Percentiles rank a stretch among this genome's conserved stretches.
Evolutionary conservation across 1,284 basidiomycete species (phyloP).

Genomic region (Puccinia hordei): DNA sequence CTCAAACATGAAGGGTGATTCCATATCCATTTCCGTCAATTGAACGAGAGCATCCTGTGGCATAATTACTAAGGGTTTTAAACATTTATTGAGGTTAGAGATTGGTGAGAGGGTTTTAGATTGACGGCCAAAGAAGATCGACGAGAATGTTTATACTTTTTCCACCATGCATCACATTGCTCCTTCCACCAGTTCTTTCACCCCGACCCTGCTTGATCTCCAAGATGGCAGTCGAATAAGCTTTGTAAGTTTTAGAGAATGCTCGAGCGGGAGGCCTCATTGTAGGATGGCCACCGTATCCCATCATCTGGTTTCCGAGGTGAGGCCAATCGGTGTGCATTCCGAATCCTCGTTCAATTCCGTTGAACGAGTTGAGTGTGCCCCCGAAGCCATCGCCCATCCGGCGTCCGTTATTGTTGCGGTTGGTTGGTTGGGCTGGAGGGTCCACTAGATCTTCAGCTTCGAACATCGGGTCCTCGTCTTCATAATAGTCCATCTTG

Average conservation of each 20-base stretch:
- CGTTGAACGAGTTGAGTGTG: conserved; percentile 40
- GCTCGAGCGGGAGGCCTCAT: conserved; percentile 65
- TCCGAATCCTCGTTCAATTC: conserved; percentile 25
- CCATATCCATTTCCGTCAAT: conserved; percentile 79
- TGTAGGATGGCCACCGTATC: conserved; percentile 51
- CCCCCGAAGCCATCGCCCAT: conserved; percentile 31
- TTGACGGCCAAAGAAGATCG: background rate
- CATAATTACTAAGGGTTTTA: conserved; percentile 34
- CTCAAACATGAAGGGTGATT: conserved; percentile 94
- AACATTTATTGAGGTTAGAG: conserved; percentile 13
- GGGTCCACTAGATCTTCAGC: conserved; percentile 19
- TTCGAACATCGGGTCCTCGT: conserved; percentile 41
- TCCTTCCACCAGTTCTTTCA: conserved; percentile 79
- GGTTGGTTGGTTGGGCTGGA: background rate
- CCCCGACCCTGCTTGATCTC: conserved; percentile 60
- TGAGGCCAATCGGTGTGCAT: conserved; percentile 22
- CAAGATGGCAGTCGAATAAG: conserved; percentile 57
- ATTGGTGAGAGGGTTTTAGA: conserved; percentile 5
- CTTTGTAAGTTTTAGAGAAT: conserved; percentile 77
- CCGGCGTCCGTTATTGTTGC: background rate
- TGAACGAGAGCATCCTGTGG: conserved; percentile 25
- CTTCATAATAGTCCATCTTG: conserved; percentile 45
- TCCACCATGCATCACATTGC: conserved; percentile 89
- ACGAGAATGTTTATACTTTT: conserved; percentile 73
- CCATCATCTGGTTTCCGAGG: conserved; percentile 43